A percentile compares a stretch with the other conserved stretches of the same genome.
Conservation (phyloP, 164 flowering plant genomes). For the Hamamelis virginiana region DNA sequence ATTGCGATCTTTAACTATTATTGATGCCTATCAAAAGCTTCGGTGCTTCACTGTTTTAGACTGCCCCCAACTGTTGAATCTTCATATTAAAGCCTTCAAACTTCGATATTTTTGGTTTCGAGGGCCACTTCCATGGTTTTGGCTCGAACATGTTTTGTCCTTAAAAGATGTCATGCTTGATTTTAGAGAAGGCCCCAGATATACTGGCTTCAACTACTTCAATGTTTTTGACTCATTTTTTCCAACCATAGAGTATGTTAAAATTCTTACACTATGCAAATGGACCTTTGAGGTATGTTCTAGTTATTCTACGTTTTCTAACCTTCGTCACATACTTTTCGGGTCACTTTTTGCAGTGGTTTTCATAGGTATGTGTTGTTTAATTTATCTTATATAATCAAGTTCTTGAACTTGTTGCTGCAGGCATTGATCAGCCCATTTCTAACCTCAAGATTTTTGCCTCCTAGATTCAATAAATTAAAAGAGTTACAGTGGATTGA, state of each 20-base stretch:
- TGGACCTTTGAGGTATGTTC: conserved; percentile 15
- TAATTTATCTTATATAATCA: too few species aligned
- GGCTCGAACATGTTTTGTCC: conserved; percentile 17
- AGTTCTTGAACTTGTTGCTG: too few species aligned
- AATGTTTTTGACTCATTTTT: conserved; percentile 14
- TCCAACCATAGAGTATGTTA: too few species aligned
- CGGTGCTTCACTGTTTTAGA: conserved; percentile 14
- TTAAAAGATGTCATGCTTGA: conserved; percentile 20
- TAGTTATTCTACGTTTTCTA: too few species aligned
- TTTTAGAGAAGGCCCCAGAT: too few species aligned
- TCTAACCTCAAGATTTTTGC: conserved; percentile 9
- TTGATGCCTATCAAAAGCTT: conserved; percentile 16
- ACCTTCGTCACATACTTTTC: too few species aligned
- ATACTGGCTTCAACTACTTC: too few species aligned
- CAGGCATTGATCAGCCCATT: conserved; percentile 25
- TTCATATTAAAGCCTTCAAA: conserved; percentile 16
- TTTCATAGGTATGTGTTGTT: too few species aligned
- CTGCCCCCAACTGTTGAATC: conserved; percentile 16
- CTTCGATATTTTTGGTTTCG: conserved; percentile 15
- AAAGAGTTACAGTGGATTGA: conserved; percentile 33
- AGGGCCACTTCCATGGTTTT: conserved; percentile 21
- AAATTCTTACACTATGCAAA: too few species aligned
- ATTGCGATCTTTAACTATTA: conserved; percentile 8
- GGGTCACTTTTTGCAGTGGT: too few species aligned
- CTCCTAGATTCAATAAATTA: conserved; percentile 19